phyloP scores from a whole-genome alignment of 164 flowering plant genomes.

The Platanus orientalis region DNA sequence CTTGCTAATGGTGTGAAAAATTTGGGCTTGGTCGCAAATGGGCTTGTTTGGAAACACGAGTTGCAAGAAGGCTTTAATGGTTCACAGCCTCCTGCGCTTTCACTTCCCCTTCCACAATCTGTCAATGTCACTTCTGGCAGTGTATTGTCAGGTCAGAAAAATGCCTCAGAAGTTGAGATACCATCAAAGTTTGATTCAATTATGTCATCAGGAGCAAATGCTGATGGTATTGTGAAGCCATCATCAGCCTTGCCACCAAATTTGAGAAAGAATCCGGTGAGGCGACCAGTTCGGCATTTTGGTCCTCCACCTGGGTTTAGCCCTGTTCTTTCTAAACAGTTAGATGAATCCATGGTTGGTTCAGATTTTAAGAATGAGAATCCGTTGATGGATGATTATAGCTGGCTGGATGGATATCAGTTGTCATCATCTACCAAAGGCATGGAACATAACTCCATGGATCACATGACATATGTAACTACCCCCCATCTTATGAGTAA shows the following conservation, averaged over 20 bases:
- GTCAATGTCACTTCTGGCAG: constrained; percentile 18
- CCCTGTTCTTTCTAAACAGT: constrained; percentile 42
- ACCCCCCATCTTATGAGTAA: constrained; percentile 22
- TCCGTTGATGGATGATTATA: constrained; percentile 63
- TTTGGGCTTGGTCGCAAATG: constrained; percentile 52
- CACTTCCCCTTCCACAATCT: constrained; percentile 39
- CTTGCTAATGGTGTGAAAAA: constrained; percentile 44
- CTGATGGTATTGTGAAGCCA: constrained; percentile 26
- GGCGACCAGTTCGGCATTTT: constrained; percentile 73
- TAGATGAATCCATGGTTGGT: constrained; percentile 29
- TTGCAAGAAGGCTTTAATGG: constrained; percentile 26
- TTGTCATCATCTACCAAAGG: constrained; percentile 37
- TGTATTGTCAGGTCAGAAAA: constrained; percentile 20
- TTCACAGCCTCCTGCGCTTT: constrained; percentile 25
- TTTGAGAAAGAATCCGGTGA: constrained; percentile 58
- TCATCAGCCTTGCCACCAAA: constrained; percentile 26
- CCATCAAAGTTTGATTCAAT: constrained; percentile 42
- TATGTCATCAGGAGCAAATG: constrained; percentile 30
- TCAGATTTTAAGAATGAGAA: constrained; percentile 33
- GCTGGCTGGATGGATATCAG: constrained; percentile 89
- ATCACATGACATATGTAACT: constrained; percentile 18
- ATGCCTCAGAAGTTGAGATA: constrained; percentile 32
- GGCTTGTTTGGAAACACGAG: constrained; percentile 26
- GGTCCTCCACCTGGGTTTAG: constrained; percentile 97
- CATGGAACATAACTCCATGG: constrained; percentile 25